Evolutionary conservation across 108 stramenopile species (phyloP), one percentile per base, ranked within the genome.

Genomic region (Stephanodiscus triporus): DNA sequence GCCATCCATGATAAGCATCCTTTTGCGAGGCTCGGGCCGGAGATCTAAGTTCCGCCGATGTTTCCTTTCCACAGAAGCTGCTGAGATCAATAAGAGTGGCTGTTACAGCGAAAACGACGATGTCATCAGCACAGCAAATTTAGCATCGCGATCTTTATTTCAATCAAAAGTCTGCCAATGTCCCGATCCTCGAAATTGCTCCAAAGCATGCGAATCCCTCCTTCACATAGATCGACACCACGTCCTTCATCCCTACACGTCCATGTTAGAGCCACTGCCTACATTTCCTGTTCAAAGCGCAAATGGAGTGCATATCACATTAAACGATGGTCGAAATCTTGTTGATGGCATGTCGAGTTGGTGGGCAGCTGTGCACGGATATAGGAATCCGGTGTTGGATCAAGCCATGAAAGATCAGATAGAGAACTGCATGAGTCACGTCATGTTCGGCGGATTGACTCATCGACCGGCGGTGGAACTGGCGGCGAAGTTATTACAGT

Each of bases 371-470:
- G 84, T 96, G 24, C 92, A 94, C 73, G 95, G 95, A 2, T 93
- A 96, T 76, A 78, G 87, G 48, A 75, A 91, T 70, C 87, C 89
- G 16, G 66, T 53, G 7, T 72, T 96, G 40, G 88, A 93, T 63
- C 56, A 72, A 23, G 95, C 95, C 6, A 74, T 90, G 37, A 77
- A 83, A 36, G 65, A 83, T 37, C 89, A 91, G 60, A 72, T 88
- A 13, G 77, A 77, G 22, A 19, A 81, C 5, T 57, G 37, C 30
- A 87, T 92, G 90, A 84, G 89, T 9, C 95, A 96, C 72, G 86
- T 96, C 72, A 96, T 96, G 95, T 96, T 96, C 81, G 95, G 95
- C 38, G 95, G 95, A 11, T 70, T 96, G 32, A 93, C 95, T 0
- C 95, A 96, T 75, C 73, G 76, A 42, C 91, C 92, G 16, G 91